These are phyloP conservation scores for Fomitopsis schrenkii DNA, from an alignment of 1,284 basidiomycete genomes.

Conservation along the genomic window DNA sequence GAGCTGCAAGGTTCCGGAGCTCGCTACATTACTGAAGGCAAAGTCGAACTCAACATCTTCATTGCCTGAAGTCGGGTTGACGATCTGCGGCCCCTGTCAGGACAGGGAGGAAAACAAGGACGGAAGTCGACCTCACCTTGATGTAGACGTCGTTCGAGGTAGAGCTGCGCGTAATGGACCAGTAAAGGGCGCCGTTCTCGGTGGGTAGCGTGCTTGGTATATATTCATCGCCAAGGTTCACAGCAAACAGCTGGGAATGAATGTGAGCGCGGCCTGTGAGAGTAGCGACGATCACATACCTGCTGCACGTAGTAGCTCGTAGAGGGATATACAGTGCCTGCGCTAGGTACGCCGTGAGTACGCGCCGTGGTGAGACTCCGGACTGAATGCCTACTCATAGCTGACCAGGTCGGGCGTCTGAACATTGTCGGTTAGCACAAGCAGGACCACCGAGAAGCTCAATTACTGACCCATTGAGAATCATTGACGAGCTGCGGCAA, in stretches of 20 bases:
- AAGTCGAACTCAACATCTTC: slow-evolving; percentile 47
- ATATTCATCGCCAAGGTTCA: slow-evolving; percentile 57
- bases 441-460: slow-evolving; percentile 2
- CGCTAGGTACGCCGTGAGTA: slow-evolving; percentile 30
- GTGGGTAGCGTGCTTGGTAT: slow-evolving; percentile 59
- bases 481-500: slow-evolving; percentile 44
- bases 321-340: slow-evolving; percentile 49
- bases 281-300: slow-evolving; percentile 26
- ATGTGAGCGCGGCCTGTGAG: neutral
- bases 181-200: slow-evolving; percentile 45
- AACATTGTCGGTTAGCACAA: neutral
- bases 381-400: slow-evolving; percentile 48
- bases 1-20: slow-evolving; percentile 39
- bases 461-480: slow-evolving; percentile 51
- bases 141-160: slow-evolving; percentile 45
- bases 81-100: slow-evolving; percentile 34
- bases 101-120: neutral
- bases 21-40: slow-evolving; percentile 46
- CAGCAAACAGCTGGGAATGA: slow-evolving; percentile 49
- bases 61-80: slow-evolving; percentile 42
- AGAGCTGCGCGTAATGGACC: slow-evolving; percentile 54
- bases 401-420: slow-evolving; percentile 63
- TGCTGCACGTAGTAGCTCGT: slow-evolving; percentile 68
- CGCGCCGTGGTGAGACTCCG: neutral
- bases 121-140: slow-evolving; percentile 37